phyloP scores from a whole-genome alignment of 495 filamentous ascomycete genomes.

The Neurospora hispaniola region DNA sequence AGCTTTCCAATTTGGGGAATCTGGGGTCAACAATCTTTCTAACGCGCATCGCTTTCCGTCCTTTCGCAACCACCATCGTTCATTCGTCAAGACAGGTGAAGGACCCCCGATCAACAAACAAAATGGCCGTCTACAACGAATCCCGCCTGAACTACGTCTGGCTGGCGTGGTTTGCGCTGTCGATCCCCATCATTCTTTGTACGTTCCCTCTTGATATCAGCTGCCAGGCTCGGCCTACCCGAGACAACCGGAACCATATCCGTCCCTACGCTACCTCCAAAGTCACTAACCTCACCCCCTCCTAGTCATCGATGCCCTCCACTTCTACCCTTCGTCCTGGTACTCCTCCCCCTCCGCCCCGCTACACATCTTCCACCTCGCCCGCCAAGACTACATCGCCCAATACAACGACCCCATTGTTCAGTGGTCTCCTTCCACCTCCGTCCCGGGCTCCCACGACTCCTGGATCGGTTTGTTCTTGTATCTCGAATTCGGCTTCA shows the following conservation, averaged over 20 bases:
- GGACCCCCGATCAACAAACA: neutral
- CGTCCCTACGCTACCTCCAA: neutral
- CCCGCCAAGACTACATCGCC: slow-evolving; percentile 53
- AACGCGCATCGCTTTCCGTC: neutral
- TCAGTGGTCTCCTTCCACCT: slow-evolving; percentile 39
- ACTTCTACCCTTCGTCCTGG: slow-evolving; percentile 46
- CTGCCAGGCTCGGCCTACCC: too few species aligned
- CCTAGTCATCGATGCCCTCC: slow-evolving; percentile 54
- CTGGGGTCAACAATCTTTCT: neutral
- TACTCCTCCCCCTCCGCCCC: slow-evolving; percentile 34
- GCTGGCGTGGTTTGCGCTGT: slow-evolving; percentile 57
- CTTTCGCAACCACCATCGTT: neutral
- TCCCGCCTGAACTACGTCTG: slow-evolving; percentile 44
- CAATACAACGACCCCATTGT: slow-evolving; percentile 73
- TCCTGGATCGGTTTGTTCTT: slow-evolving; percentile 62
- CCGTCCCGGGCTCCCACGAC: slow-evolving; percentile 15
- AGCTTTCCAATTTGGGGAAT: neutral
- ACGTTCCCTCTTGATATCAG: slow-evolving; percentile 14
- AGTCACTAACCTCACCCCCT: neutral
- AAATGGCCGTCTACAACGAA: slow-evolving; percentile 24
- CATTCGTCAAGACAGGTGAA: neutral
- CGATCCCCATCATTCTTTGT: slow-evolving; percentile 61
- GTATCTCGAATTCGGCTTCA: slow-evolving; percentile 58
- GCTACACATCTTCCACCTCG: slow-evolving; percentile 33
- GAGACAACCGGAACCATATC: neutral